Base-by-base conservation (phyloP, 768 basidiomycete species). In the Podaxis sp. region DNA sequence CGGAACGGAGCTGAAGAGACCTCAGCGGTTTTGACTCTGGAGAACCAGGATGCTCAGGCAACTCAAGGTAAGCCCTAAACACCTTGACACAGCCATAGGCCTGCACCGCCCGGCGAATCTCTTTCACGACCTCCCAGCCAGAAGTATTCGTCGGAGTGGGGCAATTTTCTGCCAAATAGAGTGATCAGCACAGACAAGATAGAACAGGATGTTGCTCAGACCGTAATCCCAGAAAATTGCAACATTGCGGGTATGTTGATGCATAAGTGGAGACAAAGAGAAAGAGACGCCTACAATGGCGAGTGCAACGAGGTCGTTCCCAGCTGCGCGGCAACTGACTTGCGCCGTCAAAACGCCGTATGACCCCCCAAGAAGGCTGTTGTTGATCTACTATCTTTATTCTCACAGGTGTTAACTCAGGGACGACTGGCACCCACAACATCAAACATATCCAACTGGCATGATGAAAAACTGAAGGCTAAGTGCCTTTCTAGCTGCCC, bases 51-150 rank as follows among this genome's bases (percentile, higher is more conserved):
- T 69, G 70, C 40, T 71, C 72, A n/a, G 70, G 62, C 14, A 70
- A 67, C 28, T 67, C 69, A 51, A 71, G 63, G 61, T 74, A 74
- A 13, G 73, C 70, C 57, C 71, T 74, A 59, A 77, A 71, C 27
- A 66, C 57, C 44, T 68, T 71, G 27, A 75, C 67, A 23, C 63
- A 69, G 14, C 73, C 75, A 59, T 67, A 71, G 16, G 60, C 62
- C 28, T 67, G 67, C 25, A 71, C 68, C 3, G 72, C 52, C 7
- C 50, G 51, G 10, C 69, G 67, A 32, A 76, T 71, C 23, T 65
- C 68, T 38, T 71, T 66, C 13, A 70, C 71, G 16, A 71, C 56
- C 18, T 69, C 64, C 57, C 67, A 71, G 11, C 71, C 73, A 32
- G 69, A 70, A 23, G 56, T 50, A 62, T 65, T 66, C 40, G 62